Evolutionary conservation across 116 monocot genomes (phyloP).

Genomic region (Trichopus zeylanicus): DNA sequence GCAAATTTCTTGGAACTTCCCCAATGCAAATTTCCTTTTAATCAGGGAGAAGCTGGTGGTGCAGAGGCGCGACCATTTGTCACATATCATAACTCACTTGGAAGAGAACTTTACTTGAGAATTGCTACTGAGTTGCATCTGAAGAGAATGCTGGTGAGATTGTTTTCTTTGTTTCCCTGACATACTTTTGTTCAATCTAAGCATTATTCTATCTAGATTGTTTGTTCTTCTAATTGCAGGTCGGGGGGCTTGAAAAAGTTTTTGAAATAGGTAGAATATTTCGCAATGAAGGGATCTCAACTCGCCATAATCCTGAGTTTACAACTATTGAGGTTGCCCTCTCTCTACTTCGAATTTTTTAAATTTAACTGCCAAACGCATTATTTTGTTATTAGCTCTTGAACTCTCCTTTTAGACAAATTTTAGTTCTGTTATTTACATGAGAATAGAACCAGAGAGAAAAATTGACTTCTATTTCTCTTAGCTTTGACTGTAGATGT

Average conservation of each 20-base stretch:
- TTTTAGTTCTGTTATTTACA: too few relatives aligned
- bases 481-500: slow-evolving; percentile 54
- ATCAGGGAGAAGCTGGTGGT: slow-evolving; percentile 92
- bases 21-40: background rate
- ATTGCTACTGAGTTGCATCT: slow-evolving; percentile 95
- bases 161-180: background rate
- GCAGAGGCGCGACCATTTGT: slow-evolving; percentile 97
- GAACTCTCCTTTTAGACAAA: background rate
- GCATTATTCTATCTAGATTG: background rate
- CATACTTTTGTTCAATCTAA: background rate
- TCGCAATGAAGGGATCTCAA: slow-evolving; percentile 95
- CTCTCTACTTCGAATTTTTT: background rate
- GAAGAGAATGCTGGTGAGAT: slow-evolving; percentile 91
- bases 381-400: background rate
- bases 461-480: slow-evolving; percentile 1
- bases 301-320: slow-evolving; percentile 99
- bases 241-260: slow-evolving; percentile 90
- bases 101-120: slow-evolving; percentile 85
- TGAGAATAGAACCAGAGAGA: too few relatives aligned
- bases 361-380: too few relatives aligned
- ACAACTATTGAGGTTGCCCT: slow-evolving; percentile 85
- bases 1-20: too few relatives aligned
- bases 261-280: slow-evolving; percentile 98
- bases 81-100: slow-evolving; percentile 95
- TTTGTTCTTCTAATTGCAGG: slow-evolving; percentile 30